Evolutionary conservation across 352 stramenopile genomes (phyloP).

Genomic region (Pythium monospermum): DNA sequence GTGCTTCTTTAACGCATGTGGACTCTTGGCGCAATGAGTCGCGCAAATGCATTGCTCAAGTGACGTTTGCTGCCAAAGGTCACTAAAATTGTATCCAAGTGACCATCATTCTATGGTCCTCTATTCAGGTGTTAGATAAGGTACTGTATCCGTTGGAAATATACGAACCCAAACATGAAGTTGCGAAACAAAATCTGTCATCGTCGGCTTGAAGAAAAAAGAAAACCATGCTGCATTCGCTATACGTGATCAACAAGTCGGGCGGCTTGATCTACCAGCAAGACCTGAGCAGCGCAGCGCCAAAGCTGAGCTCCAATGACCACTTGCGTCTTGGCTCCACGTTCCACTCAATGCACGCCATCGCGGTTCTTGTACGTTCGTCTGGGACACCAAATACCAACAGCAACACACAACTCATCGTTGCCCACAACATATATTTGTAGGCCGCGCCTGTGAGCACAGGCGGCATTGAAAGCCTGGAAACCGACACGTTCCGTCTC

Average conservation of each 20-base stretch:
- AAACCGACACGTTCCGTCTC: constrained; percentile 89
- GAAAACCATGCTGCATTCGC: constrained; percentile 91
- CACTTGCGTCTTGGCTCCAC: constrained; percentile 91
- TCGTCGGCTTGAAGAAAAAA: too few relatives aligned
- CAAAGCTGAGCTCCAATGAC: constrained; percentile 89
- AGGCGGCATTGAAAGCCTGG: constrained; percentile 88
- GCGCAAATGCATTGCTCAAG: too few relatives aligned
- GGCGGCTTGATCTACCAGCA: constrained; percentile 92
- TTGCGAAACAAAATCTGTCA: too few relatives aligned
- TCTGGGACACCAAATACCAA: background rate
- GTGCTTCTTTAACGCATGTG: too few relatives aligned
- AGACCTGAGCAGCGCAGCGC: constrained; percentile 79
- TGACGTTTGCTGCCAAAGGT: too few relatives aligned
- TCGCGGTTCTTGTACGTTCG: constrained; percentile 62
- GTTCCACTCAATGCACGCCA: constrained; percentile 93
- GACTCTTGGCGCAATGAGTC: too few relatives aligned
- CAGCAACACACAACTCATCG: background rate
- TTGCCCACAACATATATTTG: background rate
- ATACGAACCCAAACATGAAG: background rate
- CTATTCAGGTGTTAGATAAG: constrained; percentile 9
- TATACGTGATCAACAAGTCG: constrained; percentile 94
- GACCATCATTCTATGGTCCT: constrained; percentile 18
- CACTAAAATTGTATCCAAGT: constrained; percentile 7
- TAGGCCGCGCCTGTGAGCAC: constrained; percentile 78
- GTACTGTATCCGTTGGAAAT: constrained; percentile 6